A percentile compares a stretch with the other conserved stretches of the same genome.
phyloP scores from a whole-genome alignment of 2,329 filamentous ascomycete species.

The Trichoderma koningii region DNA sequence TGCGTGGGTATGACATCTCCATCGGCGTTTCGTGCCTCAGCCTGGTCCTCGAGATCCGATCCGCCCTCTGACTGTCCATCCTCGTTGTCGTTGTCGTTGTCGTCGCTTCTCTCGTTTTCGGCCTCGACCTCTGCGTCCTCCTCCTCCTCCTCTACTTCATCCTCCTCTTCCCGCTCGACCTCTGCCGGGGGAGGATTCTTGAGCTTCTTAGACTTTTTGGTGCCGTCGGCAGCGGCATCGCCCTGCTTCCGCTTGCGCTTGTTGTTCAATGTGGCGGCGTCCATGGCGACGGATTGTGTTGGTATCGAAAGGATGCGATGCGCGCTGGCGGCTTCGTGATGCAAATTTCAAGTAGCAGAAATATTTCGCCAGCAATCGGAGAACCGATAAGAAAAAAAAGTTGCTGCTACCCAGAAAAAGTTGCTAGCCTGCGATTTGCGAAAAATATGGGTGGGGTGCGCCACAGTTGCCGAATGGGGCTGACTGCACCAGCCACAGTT shows the following conservation, averaged over 20 bases:
- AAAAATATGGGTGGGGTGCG: conserved; percentile 21
- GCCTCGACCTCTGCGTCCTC: conserved; percentile 36
- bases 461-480: conserved; percentile 26
- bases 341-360: conserved; percentile 22
- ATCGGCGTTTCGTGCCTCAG: conserved; percentile 32
- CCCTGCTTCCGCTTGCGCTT: conserved; percentile 49
- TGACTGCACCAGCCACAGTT: conserved; percentile 27
- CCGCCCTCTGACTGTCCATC: conserved; percentile 36
- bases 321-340: neutral
- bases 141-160: conserved; percentile 37
- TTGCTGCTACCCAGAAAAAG: conserved; percentile 10
- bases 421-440: conserved; percentile 21
- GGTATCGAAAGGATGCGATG: neutral
- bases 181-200: conserved; percentile 44
- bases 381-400: conserved; percentile 31
- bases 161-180: conserved; percentile 34
- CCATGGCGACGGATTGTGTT: conserved; percentile 36
- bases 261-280: conserved; percentile 43
- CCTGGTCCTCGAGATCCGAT: conserved; percentile 31
- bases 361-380: conserved; percentile 27
- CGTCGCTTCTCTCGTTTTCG: conserved; percentile 32
- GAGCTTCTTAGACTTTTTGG: conserved; percentile 38
- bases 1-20: conserved; percentile 42
- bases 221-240: conserved; percentile 36
- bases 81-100: conserved; percentile 33